A percentile compares a stretch with the other conserved stretches of the same genome.
phyloP scores from a whole-genome alignment of 192 early-diverging fungal genomes.

The Phlyctochytrium bullatum region DNA sequence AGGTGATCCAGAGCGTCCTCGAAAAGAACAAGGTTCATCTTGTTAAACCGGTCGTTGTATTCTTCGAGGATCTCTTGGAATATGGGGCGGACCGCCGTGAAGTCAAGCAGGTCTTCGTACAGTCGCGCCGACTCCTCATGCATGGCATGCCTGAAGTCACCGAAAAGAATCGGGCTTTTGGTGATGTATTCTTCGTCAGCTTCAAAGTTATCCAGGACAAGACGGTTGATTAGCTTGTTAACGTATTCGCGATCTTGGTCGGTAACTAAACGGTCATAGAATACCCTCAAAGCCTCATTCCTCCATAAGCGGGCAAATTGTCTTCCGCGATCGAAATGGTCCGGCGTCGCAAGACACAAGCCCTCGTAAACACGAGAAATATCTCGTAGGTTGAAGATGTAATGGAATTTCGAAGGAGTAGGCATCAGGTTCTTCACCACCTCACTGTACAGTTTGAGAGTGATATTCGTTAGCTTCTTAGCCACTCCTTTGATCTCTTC shows the following conservation, averaged over 20 bases:
- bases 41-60: slow-evolving; percentile 59
- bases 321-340: slow-evolving; percentile 48
- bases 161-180: slow-evolving; percentile 54
- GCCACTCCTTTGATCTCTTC: slow-evolving; percentile 40
- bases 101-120: slow-evolving; percentile 63
- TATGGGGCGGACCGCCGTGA: slow-evolving; percentile 56
- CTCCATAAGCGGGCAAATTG: slow-evolving; percentile 58
- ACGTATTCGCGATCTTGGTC: slow-evolving; percentile 53
- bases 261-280: slow-evolving; percentile 56
- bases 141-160: slow-evolving; percentile 58
- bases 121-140: slow-evolving; percentile 55
- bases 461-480: slow-evolving; percentile 44
- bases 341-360: slow-evolving; percentile 48
- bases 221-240: slow-evolving; percentile 53
- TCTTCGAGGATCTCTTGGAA: slow-evolving; percentile 61
- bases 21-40: slow-evolving; percentile 63
- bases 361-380: slow-evolving; percentile 63
- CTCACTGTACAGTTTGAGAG: slow-evolving; percentile 52
- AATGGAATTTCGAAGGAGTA: slow-evolving; percentile 63
- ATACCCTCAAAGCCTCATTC: slow-evolving; percentile 56
- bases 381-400: slow-evolving; percentile 64
- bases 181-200: slow-evolving; percentile 53
- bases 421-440: slow-evolving; percentile 56
- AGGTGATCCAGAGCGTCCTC: slow-evolving; percentile 61
- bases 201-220: slow-evolving; percentile 59